Percentiles rank a stretch among this genome's conserved stretches.
phyloP scores from a whole-genome alignment of 805 yeast species.

The Blastobotrys mokoenaii region DNA sequence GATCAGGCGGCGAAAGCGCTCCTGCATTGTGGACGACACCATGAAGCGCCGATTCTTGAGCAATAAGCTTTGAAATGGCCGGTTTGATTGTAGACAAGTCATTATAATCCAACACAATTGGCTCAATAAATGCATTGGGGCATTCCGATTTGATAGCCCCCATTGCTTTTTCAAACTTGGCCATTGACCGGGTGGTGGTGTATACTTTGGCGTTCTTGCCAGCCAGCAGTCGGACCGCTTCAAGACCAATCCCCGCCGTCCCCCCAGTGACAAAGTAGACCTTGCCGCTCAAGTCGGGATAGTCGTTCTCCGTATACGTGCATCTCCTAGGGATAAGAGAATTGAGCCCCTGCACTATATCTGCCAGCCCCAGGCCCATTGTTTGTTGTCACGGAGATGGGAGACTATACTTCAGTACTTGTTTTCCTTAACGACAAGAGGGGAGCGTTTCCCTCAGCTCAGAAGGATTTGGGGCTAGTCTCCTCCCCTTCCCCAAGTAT shows the following conservation, averaged over 20 bases:
- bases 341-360: neutral
- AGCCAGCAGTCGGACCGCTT: conserved; percentile 27
- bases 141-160: conserved; percentile 23
- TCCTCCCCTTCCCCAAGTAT: no score
- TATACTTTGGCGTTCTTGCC: conserved; percentile 30
- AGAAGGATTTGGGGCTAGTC: no score
- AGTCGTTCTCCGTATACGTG: conserved; percentile 10
- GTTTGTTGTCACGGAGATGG: neutral
- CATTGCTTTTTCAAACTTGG: conserved; percentile 27
- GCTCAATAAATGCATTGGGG: conserved; percentile 23
- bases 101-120: conserved; percentile 22
- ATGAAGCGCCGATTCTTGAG: conserved; percentile 13
- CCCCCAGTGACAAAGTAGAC: conserved; percentile 30
- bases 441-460: no score
- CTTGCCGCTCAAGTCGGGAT: conserved; percentile 30
- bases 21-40: conserved; percentile 38
- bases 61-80: conserved; percentile 3
- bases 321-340: neutral
- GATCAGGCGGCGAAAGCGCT: conserved; percentile 33
- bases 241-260: conserved; percentile 30
- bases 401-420: no score
- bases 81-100: conserved; percentile 9
- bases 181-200: conserved; percentile 29
- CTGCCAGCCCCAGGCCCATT: neutral
- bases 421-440: no score